phyloP scores from a whole-genome alignment of 2,329 filamentous ascomycete genomes.

The Nemania diffusa region DNA sequence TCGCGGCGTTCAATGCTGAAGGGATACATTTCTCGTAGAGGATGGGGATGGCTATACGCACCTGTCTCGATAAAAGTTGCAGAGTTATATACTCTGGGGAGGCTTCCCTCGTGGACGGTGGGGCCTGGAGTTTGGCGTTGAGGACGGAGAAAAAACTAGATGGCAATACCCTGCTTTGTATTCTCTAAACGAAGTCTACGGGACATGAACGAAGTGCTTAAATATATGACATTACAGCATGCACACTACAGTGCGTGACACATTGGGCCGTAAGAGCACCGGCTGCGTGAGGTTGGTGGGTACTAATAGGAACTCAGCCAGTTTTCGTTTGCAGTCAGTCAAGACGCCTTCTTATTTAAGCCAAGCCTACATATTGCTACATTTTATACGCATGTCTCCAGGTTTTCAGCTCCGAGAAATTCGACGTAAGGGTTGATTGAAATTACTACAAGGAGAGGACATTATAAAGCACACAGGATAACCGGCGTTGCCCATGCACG shows the following conservation, averaged over 20 bases:
- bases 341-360: no score
- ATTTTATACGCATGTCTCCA: neutral
- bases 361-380: neutral
- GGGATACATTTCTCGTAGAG: constrained; percentile 87
- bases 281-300: neutral
- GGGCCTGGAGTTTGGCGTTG: constrained; percentile 32
- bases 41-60: neutral
- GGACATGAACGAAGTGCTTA: neutral
- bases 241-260: neutral
- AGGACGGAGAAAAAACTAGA: constrained; percentile 7
- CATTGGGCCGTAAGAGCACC: neutral
- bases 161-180: constrained; percentile 32
- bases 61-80: neutral
- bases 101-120: neutral
- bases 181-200: neutral
- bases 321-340: no score
- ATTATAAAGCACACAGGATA: constrained; percentile 37
- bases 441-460: constrained; percentile 27
- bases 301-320: neutral
- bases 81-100: neutral
- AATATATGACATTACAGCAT: neutral
- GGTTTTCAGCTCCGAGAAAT: neutral
- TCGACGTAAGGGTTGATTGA: constrained; percentile 5
- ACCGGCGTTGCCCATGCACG: constrained; percentile 25
- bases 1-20: constrained; percentile 87